Evolutionary conservation across 208 protist species (phyloP), one percentile per base, ranked within the genome.

Genomic region (Leishmania turanica): DNA sequence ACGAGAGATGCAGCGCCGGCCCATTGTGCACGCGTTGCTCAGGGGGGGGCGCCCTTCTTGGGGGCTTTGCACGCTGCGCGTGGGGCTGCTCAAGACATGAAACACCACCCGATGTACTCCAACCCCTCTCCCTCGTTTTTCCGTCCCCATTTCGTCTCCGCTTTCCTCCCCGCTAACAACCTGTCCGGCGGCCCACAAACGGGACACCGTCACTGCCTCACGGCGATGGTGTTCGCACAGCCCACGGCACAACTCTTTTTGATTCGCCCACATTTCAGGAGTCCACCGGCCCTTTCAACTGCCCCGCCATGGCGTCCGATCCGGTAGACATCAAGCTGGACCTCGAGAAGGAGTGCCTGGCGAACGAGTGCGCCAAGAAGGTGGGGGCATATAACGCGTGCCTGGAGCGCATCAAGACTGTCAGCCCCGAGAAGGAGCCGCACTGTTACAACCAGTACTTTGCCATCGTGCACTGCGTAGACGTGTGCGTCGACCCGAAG

Each of bases 371-470:
- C 64, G 81, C 79, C 60, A 88, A 91, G 83, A 92, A 95, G 83
- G 84, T 95, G 45, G 34, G 70, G 56, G 88, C 85, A 34, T 95
- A 95, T 84, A 86, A 91, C 56, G 88, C 71, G 45, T 95, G 92
- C 86, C 86, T 92, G n/a, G 92, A 95, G 85, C 92, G 92, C 75
- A 95, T 95, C 77, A 92, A 93, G 85, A 82, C 80, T 24, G 85
- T 93, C 37, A 82, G 83, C 6, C 69, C 88, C 49, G 88, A 90
- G 40, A 88, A 88, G 75, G 92, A 95, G 87, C 92, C 92, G 37
- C 90, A 95, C 83, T 95, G 92, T 84, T 95, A 92, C 82, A 76
- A 88, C 69, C 90, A 93, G 83, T 95, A 95, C 89, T 95, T 95
- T 80, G 87, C 88, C 78, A 93, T 95, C 69, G 85, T 95, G 47